Conservation (phyloP, 1,284 basidiomycete species). For the Puccinia novopanici region DNA sequence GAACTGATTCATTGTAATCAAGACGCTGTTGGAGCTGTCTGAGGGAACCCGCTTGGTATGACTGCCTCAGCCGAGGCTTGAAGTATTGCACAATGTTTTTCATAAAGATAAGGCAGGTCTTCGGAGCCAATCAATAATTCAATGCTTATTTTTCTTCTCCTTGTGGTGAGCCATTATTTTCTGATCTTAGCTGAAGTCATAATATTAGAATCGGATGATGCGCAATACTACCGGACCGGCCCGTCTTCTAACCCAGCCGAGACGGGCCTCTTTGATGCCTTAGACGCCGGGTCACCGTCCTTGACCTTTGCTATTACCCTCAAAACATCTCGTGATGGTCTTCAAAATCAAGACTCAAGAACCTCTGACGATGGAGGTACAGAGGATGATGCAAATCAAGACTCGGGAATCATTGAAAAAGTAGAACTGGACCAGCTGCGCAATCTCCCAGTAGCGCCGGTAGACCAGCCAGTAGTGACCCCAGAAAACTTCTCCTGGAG, state of each 20-base stretch:
- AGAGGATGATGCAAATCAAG: background rate
- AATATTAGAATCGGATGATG: constrained; percentile 6
- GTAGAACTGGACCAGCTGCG: too few relatives aligned
- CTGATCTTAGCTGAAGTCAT: background rate
- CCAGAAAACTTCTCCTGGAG: constrained; percentile 3
- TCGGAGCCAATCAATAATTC: background rate
- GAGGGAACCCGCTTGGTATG: constrained; percentile 9
- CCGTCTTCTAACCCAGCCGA: background rate
- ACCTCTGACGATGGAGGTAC: background rate
- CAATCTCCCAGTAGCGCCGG: background rate
- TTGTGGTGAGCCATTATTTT: background rate
- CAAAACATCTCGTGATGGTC: background rate
- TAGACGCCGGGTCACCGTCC: background rate
- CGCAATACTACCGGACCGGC: background rate
- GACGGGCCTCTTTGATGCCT: background rate
- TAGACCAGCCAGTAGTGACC: background rate
- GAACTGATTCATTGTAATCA: background rate
- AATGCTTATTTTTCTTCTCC: too few relatives aligned
- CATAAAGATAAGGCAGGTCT: background rate
- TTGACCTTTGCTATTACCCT: background rate
- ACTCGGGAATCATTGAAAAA: background rate
- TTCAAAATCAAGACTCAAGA: background rate
- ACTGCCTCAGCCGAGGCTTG: background rate
- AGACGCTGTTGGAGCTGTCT: background rate
- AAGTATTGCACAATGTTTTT: background rate